Percentiles rank a stretch among this genome's conserved stretches.
These are phyloP conservation scores for Ceratonia siliqua DNA, from an alignment of 306 rosid species.

Conservation along the genomic window DNA sequence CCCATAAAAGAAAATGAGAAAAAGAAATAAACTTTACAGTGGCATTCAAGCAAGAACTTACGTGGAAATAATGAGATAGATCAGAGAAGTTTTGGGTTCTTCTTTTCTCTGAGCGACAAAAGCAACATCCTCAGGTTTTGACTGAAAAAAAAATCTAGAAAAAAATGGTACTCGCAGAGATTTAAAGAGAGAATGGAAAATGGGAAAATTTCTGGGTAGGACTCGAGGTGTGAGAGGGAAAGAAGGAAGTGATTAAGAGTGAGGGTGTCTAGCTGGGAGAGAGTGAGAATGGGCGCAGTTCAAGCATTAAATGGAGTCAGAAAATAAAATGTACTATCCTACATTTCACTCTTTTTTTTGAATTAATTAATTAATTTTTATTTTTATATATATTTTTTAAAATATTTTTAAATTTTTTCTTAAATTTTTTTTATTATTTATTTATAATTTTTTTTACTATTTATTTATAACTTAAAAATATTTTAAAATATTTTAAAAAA, in stretches of 20 bases:
- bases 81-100: conserved; percentile 40
- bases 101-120: conserved; percentile 2
- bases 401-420: no score
- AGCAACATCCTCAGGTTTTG: background rate
- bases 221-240: background rate
- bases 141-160: background rate
- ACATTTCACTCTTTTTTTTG: no score
- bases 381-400: no score
- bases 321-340: background rate
- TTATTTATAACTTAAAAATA: no score
- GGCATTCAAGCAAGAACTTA: conserved; percentile 29
- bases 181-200: background rate
- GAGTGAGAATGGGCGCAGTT: conserved; percentile 12
- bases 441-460: no score
- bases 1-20: conserved; percentile 24
- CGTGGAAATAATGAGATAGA: conserved; percentile 37
- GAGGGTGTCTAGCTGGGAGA: background rate
- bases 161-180: conserved; percentile 5
- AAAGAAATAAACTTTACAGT: conserved; percentile 29
- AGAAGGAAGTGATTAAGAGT: background rate
- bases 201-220: background rate
- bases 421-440: no score
- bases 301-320: conserved; percentile 42
- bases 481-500: no score
- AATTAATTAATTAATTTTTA: no score